Base-by-base conservation (phyloP, 2,329 filamentous ascomycete genomes). In the Fusarium paranaense region DNA sequence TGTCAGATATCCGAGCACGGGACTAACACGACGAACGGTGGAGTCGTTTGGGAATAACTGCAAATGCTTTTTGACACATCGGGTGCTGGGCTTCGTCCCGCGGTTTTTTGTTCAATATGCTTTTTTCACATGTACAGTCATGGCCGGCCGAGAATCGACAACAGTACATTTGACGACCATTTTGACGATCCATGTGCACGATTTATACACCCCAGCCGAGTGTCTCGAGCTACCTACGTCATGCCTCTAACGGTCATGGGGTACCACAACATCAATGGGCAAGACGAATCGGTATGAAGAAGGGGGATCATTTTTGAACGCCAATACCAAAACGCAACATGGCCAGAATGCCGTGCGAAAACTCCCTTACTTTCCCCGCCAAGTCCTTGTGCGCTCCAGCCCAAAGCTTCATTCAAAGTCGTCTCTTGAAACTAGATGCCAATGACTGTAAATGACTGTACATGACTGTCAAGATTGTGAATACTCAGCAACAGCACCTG, bases 241-340 rank as follows among this genome's bases (percentile, higher is more conserved):
- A 40, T 52, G 27, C 40, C 58, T 71, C 58, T 25, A 37, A 58
- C 33, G 56, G 32, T 37, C 18, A 14, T 67, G 25, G 40, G 22
- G 38, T 64, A 16, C 35, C 38, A 62, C 47, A 38, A 7, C 61
- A 25, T 38, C 42, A 60, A 33, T 35, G 30, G 65, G 45, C 37
- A 14, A 38, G 50, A 11, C 22, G 16, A 22, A 30, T 52, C 52
- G 45, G 30, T 30, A 54, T 33, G 67, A 62, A 73, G 33, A 50
- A 25, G 61, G 47, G 66, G 38, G 30, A 45, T 22, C 8, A 42
- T 32, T 66, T 64, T 74, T 74, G 22, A 72, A 64, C 59, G 35
- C 42, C 69, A 64, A 37, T 40, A 59, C 61, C 58, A 58, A 42
- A 69, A 40, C 35, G 13, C 61, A 61, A 18, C 22, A 38, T 40